Evolutionary conservation across 2,329 filamentous ascomycete species (phyloP), one percentile per base, ranked within the genome.

Genomic region (Fusarium udum): DNA sequence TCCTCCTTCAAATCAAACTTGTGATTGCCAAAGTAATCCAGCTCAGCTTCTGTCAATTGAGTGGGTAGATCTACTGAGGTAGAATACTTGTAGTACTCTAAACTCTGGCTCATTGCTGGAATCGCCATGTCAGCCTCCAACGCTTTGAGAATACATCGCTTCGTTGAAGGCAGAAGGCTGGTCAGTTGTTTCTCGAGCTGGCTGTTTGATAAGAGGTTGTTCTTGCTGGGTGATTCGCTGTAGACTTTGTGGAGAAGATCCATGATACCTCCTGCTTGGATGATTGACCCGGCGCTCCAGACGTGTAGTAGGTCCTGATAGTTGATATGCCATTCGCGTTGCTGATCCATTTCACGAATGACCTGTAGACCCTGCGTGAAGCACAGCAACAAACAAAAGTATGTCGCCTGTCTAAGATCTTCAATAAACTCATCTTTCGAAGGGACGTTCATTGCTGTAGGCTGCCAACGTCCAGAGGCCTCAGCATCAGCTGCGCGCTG

Each of bases 11-110:
- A n/a, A 9, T 62, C 20, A 0, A 62, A 68, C n/a, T 49, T 49
- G 1, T 67, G 55, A 5, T 55, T 55, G 1, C 40, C 40, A 16
- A 49, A 61, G 18, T 68, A 39, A 16, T 61, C 40, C 31, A 67
- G 22, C 5, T 61, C 55, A 2, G 31, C 40, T 8, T 61, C 32
- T 3, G 37, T 51, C 2, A 61, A 39, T 20, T 62, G 37, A 6
- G 49, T 68, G 1, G 64, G 65, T 0, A 68, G 11, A 34, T 56
- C 28, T 0, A 45, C 37, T 0, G 37, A 49, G 1, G 37, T 62
- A 4, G 64, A 62, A 32, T 62, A 68, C n/a, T 61, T 55, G 10
- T 61, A 56, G 16, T 49, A 68, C 4, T 67, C 63, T 0, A 67
- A 2, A 3, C 63, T 67, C 0, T 61, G 64, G 12, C 63, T 67